phyloP scores from a whole-genome alignment of 2,329 filamentous ascomycete species.

The Daldinia eschscholtzii region DNA sequence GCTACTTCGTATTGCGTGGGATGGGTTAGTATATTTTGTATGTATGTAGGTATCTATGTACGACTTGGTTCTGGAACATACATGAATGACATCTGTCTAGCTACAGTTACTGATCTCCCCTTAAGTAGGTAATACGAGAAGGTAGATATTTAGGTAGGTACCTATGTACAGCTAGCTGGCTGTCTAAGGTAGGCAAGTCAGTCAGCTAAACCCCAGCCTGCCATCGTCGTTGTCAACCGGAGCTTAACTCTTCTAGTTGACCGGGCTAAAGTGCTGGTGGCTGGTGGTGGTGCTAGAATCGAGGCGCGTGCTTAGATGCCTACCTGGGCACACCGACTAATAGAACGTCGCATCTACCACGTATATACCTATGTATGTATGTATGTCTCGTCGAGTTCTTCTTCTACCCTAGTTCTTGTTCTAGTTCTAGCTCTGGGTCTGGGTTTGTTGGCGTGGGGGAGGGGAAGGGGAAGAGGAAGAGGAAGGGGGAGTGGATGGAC shows the following conservation, averaged over 20 bases:
- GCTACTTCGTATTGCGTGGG: neutral
- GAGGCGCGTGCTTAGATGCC: constrained; percentile 8
- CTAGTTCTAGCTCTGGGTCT: neutral
- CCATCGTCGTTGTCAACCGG: neutral
- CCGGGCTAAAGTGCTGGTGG: neutral
- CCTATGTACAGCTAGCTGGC: neutral
- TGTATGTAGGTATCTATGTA: no score
- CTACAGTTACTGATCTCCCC: neutral
- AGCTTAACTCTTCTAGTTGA: constrained; percentile 12
- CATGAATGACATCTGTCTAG: neutral
- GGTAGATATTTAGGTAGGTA: neutral
- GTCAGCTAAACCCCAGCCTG: neutral
- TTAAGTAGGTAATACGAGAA: no score
- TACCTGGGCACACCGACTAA: constrained; percentile 1
- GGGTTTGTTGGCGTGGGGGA: neutral
- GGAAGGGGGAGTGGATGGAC: no score
- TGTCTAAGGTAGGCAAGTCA: no score
- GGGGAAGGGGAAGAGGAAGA: neutral
- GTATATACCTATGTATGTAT: neutral
- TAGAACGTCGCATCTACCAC: neutral
- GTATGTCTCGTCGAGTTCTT: neutral
- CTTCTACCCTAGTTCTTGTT: neutral
- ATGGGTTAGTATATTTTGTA: neutral
- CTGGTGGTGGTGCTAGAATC: neutral
- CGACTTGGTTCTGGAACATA: neutral